Evolutionary conservation across 768 basidiomycete species (phyloP).

Genomic region (Suillus discolor): DNA sequence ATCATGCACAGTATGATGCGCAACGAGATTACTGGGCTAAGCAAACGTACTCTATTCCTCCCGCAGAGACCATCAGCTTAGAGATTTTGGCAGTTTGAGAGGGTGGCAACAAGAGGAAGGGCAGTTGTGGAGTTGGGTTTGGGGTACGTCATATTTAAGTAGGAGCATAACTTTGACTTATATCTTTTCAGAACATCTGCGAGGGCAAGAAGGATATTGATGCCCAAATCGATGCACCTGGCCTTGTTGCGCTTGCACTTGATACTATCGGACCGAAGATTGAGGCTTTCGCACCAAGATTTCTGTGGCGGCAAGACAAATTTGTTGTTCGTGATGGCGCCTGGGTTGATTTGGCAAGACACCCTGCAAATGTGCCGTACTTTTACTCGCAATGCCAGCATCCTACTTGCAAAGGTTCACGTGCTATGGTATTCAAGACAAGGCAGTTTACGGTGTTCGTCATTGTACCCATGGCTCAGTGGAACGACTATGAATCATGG

Average conservation of each 20-base stretch:
- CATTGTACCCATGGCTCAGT: slow-evolving; percentile 2
- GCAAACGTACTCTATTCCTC: slow-evolving; percentile 4
- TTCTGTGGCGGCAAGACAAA: not conserved
- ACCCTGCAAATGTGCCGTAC: not conserved
- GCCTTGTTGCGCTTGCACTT: slow-evolving; percentile 6
- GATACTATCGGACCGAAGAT: not conserved
- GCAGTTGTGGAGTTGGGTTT: not conserved
- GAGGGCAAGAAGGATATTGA: slow-evolving; percentile 9
- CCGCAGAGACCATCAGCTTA: slow-evolving; percentile 9
- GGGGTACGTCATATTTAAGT: slow-evolving; percentile 5
- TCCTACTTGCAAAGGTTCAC: not conserved
- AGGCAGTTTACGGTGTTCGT: slow-evolving; percentile 8
- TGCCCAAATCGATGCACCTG: not conserved
- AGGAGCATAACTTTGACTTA: not conserved
- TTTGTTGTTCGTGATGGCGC: not conserved
- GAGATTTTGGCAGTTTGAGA: slow-evolving; percentile 7
- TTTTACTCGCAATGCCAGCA: slow-evolving; percentile 10
- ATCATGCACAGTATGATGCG: slow-evolving; percentile 8
- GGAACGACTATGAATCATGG: not conserved
- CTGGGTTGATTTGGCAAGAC: slow-evolving; percentile 11
- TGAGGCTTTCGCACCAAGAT: not conserved
- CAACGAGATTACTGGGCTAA: slow-evolving; percentile 2
- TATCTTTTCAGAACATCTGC: no score
- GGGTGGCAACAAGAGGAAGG: not conserved
- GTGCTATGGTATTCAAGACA: slow-evolving; percentile 8